Conservation (phyloP, 1,139 yeast species). For the Suhomyces wounanorum region DNA sequence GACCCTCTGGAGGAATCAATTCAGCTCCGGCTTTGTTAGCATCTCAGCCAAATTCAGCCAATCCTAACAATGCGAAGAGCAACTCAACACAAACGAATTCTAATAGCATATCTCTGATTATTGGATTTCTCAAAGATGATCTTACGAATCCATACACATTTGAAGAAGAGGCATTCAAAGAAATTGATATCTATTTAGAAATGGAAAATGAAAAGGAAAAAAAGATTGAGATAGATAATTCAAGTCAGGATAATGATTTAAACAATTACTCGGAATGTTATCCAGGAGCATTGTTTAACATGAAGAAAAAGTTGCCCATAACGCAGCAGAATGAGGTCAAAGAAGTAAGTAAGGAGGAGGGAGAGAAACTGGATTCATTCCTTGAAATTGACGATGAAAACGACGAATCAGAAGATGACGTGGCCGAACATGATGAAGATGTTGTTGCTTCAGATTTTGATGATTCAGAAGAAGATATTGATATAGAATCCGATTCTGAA, state of each 20-base stretch:
- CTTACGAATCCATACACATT: constrained; percentile 58
- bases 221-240: not conserved
- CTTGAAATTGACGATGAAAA: constrained; percentile 17
- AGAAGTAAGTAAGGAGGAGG: constrained; percentile 9
- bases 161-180: constrained; percentile 53
- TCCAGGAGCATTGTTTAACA: constrained; percentile 28
- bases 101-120: constrained; percentile 56
- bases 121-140: constrained; percentile 64
- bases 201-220: constrained; percentile 16
- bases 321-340: constrained; percentile 17
- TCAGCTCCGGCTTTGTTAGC: constrained; percentile 50
- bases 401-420: constrained; percentile 16
- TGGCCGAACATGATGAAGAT: constrained; percentile 13
- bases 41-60: constrained; percentile 15
- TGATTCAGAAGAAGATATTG: constrained; percentile 10
- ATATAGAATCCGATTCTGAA: constrained; percentile 16
- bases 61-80: not conserved
- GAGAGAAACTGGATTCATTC: constrained; percentile 16
- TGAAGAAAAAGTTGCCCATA: constrained; percentile 17
- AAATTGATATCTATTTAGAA: constrained; percentile 37
- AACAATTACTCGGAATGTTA: constrained; percentile 32
- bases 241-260: constrained; percentile 6
- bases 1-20: constrained; percentile 80
- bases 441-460: constrained; percentile 9
- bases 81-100: constrained; percentile 12